Evolutionary conservation across 176 grass and related monocot species (phyloP).

Genomic region (Oryza nivara): DNA sequence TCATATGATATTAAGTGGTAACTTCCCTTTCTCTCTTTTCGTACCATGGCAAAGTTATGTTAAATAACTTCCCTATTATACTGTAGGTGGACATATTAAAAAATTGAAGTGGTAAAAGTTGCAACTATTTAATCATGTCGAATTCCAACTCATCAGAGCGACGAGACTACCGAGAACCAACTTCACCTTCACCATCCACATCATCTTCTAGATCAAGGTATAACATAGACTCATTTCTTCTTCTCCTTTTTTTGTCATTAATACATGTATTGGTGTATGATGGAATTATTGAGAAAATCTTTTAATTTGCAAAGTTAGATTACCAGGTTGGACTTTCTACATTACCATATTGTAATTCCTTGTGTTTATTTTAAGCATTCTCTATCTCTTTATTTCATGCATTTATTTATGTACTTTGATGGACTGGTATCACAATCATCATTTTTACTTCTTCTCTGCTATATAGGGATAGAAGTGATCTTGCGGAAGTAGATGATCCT

Average conservation of each 20-base stretch:
- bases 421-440: not conserved
- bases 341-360: conserved; percentile 18
- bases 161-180: conserved; percentile 37
- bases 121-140: conserved; percentile 55
- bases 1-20: conserved; percentile 27
- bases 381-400: not conserved
- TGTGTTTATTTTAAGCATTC: conserved; percentile 30
- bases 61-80: conserved; percentile 25
- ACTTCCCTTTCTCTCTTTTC: not conserved
- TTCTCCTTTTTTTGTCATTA: not conserved
- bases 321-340: conserved; percentile 24
- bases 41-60: conserved; percentile 19
- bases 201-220: conserved; percentile 90
- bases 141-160: conserved; percentile 45
- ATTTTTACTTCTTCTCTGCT: conserved; percentile 14
- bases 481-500: conserved; percentile 81
- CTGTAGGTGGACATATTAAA: conserved; percentile 44
- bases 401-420: not conserved
- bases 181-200: conserved; percentile 67
- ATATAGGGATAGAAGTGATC: conserved; percentile 67
- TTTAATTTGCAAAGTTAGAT: conserved; percentile 30
- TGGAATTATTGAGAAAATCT: not conserved
- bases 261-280: too few relatives aligned
- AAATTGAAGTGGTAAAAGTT: conserved; percentile 29
- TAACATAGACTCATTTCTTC: not conserved